Evolutionary conservation across 495 filamentous ascomycete genomes (phyloP).

Genomic region (Neurospora hispaniola): DNA sequence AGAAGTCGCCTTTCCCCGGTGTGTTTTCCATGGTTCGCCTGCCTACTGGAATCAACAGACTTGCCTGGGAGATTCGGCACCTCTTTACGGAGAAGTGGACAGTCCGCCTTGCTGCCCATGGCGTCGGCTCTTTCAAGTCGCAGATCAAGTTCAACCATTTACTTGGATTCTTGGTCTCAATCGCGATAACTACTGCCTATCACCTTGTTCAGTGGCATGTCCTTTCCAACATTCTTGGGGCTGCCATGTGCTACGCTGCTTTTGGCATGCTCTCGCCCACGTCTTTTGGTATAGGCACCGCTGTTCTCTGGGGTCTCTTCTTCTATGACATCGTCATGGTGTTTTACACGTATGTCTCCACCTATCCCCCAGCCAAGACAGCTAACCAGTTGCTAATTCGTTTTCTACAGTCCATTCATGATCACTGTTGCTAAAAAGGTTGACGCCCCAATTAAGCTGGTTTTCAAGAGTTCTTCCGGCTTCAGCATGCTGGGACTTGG

Average conservation of each 20-base stretch:
- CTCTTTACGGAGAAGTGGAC: conserved; percentile 39
- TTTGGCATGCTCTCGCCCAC: conserved; percentile 83
- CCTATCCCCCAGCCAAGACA: not conserved
- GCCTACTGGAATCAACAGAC: conserved; percentile 10
- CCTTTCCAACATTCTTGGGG: conserved; percentile 78
- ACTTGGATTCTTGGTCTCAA: conserved; percentile 47
- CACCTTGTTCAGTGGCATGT: conserved; percentile 59
- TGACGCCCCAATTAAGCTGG: conserved; percentile 87
- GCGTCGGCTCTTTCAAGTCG: conserved; percentile 22
- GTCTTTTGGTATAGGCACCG: conserved; percentile 70
- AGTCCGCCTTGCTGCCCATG: conserved; percentile 30
- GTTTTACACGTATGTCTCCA: conserved; percentile 64
- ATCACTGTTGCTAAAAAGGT: conserved; percentile 84
- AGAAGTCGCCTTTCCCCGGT: conserved; percentile 36
- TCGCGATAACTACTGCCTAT: conserved; percentile 53
- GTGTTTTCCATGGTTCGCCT: conserved; percentile 21
- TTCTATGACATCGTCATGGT: conserved; percentile 96
- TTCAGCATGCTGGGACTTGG: conserved; percentile 86
- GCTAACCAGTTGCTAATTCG: conserved; percentile 8
- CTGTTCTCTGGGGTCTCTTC: conserved; percentile 71
- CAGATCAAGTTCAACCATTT: conserved; percentile 33
- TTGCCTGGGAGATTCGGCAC: conserved; percentile 35
- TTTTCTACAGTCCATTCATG: conserved; percentile 59
- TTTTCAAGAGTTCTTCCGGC: conserved; percentile 62
- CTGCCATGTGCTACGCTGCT: conserved; percentile 73